Evolutionary conservation across 2,329 filamentous ascomycete species (phyloP), one percentile per base, ranked within the genome.

Genomic region (Aspergillus japonicus): DNA sequence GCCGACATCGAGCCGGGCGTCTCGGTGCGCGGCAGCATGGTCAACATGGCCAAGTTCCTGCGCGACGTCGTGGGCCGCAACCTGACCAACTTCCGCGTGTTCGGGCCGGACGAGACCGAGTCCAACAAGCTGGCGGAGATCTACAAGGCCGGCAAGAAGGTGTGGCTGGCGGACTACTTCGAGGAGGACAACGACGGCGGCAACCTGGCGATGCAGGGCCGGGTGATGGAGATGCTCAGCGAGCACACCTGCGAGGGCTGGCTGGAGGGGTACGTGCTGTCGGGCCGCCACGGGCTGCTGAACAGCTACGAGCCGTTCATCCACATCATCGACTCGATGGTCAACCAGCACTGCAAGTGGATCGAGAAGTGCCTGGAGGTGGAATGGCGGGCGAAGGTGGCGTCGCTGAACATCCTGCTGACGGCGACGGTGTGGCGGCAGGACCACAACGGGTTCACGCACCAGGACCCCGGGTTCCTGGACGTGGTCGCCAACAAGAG

Each of bases 261-360:
- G 89, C 81, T 93, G 16, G 89, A 93, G 78, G 90, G 90, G 3
- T 93, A 92, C 71, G 77, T 91, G 47, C 81, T 93, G 2, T 90
- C 86, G 57, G 90, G 90, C 29, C 84, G 90, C 5, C 89, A 92
- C 65, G 89, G 90, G 12, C 73, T 93, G 60, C 83, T 93, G 60
- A 92, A 92, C 82, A 89, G 87, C 71, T 93, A 93, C 77, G 90
- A 93, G 74, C 89, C 89, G 0, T 93, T 93, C 71, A 90, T 92
- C 60, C 89, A 92, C 70, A 86, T 93, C 68, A 91, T 93, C 68
- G 89, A 92, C 74, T 91, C 88, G 1, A 93, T 93, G 89, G 89
- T 93, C 61, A 92, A 91, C 73, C 89, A 91, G 78, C 89, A 93
- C 77, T 91, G 89, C 80, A 93, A 93, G 75, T 92, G 89, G 89